Percentiles rank a stretch among this genome's conserved stretches.
These are phyloP conservation scores for Boletus rex-veris DNA, from an alignment of 768 basidiomycete genomes.

Conservation along the genomic window DNA sequence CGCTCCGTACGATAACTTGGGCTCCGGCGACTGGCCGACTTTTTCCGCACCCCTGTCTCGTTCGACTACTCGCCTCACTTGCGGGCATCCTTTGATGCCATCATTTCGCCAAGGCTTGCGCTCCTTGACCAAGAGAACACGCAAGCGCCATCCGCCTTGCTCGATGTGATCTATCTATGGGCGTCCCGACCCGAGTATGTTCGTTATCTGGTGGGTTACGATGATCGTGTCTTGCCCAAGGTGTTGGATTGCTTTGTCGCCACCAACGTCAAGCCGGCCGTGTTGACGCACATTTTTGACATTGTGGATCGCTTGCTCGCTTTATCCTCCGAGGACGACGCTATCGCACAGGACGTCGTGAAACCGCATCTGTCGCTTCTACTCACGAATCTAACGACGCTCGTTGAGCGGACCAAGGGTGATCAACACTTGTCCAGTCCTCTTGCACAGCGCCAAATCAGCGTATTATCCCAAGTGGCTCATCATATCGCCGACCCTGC, in stretches of 20 bases:
- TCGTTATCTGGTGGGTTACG: slow-evolving; percentile 66
- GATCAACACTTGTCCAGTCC: slow-evolving; percentile 50
- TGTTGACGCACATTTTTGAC: slow-evolving; percentile 79
- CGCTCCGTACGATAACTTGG: slow-evolving; percentile 79
- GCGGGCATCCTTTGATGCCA: slow-evolving; percentile 55
- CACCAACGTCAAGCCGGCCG: slow-evolving; percentile 81
- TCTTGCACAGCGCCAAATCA: slow-evolving; percentile 77
- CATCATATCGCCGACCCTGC: slow-evolving; percentile 63
- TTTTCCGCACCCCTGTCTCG: slow-evolving; percentile 68
- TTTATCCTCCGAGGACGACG: slow-evolving; percentile 48
- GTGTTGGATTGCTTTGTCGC: slow-evolving; percentile 80
- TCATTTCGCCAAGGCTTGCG: slow-evolving; percentile 81
- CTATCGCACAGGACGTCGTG: slow-evolving; percentile 51
- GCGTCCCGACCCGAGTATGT: slow-evolving; percentile 54
- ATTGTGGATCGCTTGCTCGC: slow-evolving; percentile 70
- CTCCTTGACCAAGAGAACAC: slow-evolving; percentile 80
- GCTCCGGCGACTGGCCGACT: slow-evolving; percentile 81
- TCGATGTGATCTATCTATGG: slow-evolving; percentile 85
- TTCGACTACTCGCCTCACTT: slow-evolving; percentile 81
- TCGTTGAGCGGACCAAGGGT: slow-evolving; percentile 63
- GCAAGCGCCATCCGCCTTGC: slow-evolving; percentile 82
- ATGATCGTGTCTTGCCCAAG: slow-evolving; percentile 65
- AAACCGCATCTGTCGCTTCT: slow-evolving; percentile 70
- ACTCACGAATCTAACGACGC: slow-evolving; percentile 63
- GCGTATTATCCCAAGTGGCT: slow-evolving; percentile 75